phyloP scores from a whole-genome alignment of 768 basidiomycete genomes.

The Xerocomellus chrysenteron region DNA sequence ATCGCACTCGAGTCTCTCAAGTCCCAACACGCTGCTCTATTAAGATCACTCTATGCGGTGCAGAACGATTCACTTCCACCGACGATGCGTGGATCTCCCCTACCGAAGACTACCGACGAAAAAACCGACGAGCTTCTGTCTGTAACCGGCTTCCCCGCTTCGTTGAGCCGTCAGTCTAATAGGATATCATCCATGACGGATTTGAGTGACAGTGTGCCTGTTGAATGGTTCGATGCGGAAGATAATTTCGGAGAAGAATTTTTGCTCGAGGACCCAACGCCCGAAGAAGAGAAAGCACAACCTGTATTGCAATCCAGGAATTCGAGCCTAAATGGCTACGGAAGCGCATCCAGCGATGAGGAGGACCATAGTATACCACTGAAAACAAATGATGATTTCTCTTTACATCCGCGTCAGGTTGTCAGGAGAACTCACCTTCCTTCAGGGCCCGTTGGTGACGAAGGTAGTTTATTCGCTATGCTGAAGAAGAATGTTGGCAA shows the following conservation, averaged over 20 bases:
- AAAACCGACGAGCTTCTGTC: constrained; percentile 34
- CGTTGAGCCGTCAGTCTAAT: constrained; percentile 37
- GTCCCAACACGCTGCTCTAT: constrained; percentile 54
- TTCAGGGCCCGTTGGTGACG: constrained; percentile 60
- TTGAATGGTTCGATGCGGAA: constrained; percentile 78
- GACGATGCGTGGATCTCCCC: constrained; percentile 28
- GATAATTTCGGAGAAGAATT: constrained; percentile 56
- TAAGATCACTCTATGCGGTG: constrained; percentile 41
- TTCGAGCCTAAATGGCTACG: constrained; percentile 40
- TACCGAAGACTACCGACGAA: constrained; percentile 52
- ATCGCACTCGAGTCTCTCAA: constrained; percentile 53
- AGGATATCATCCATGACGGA: constrained; percentile 50
- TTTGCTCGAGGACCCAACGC: constrained; percentile 48
- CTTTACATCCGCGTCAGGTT: constrained; percentile 29
- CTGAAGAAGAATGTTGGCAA: constrained; percentile 89
- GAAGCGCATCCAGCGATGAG: constrained; percentile 49
- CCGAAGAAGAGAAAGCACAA: constrained; percentile 40
- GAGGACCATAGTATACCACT: constrained; percentile 27
- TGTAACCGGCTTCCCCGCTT: constrained; percentile 22
- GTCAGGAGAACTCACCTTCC: constrained; percentile 59
- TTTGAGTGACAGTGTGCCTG: constrained; percentile 45
- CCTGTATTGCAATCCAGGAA: constrained; percentile 41
- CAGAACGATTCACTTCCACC: constrained; percentile 29
- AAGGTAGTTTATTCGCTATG: constrained; percentile 79
- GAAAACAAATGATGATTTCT: constrained; percentile 4